These are phyloP conservation scores for Solanum clarkiae DNA, from an alignment of 257 asterid genomes.

Conservation along the genomic window DNA sequence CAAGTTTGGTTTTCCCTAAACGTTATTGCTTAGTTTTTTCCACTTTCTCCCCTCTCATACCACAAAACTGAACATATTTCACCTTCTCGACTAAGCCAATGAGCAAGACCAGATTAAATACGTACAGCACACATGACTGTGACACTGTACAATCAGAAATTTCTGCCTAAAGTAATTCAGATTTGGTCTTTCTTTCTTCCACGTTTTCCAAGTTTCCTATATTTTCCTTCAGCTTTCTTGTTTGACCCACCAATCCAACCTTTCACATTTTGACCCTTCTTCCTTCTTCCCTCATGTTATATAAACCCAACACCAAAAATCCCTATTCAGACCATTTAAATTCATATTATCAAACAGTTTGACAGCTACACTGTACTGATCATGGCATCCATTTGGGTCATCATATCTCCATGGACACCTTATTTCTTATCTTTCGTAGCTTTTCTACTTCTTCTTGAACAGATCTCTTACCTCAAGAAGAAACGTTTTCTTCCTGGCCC, in stretches of 20 bases:
- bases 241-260: not conserved
- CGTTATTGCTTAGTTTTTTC: too few species aligned
- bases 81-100: not conserved
- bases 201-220: not conserved
- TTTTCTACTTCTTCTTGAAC: slow-evolving; percentile 53
- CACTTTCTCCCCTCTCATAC: not conserved
- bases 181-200: not conserved
- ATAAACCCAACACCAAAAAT: not conserved
- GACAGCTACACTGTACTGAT: not conserved
- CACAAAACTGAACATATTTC: not conserved
- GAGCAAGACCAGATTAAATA: not conserved
- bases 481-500: slow-evolving; percentile 85
- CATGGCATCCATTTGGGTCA: slow-evolving; percentile 15
- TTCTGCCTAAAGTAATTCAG: not conserved
- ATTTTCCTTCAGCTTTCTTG: not conserved
- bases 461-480: slow-evolving; percentile 51
- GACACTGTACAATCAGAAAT: not conserved
- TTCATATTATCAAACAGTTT: not conserved
- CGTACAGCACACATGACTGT: not conserved
- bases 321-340: not conserved
- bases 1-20: not conserved
- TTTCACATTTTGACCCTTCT: not conserved
- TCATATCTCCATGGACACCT: slow-evolving; percentile 29
- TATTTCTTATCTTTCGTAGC: slow-evolving; percentile 25
- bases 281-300: not conserved